phyloP scores from a whole-genome alignment of 306 rosid genomes.

The Acacia melanoxylon region DNA sequence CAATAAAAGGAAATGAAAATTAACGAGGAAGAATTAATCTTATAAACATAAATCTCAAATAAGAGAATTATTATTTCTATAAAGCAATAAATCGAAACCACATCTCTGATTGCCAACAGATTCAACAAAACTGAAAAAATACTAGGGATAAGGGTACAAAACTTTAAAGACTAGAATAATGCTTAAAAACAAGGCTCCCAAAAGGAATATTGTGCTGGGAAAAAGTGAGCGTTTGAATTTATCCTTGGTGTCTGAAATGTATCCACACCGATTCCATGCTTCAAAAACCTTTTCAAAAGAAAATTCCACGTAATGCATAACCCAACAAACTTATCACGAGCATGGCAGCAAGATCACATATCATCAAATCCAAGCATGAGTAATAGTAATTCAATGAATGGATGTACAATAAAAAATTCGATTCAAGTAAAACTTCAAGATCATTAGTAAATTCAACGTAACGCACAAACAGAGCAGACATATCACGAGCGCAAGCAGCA shows the following conservation, averaged over 20 bases:
- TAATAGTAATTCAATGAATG: not conserved
- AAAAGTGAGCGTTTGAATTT: not conserved
- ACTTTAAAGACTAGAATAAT: not conserved
- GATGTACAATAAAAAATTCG: not conserved
- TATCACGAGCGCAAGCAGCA: not conserved
- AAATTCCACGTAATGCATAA: not conserved
- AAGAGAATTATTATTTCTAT: not conserved
- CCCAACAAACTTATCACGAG: constrained; percentile 1
- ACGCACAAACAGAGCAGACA: not conserved
- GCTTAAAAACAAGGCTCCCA: not conserved
- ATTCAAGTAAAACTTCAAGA: constrained; percentile 8
- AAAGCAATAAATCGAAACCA: not conserved
- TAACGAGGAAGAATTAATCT: not conserved
- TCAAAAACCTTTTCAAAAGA: not conserved
- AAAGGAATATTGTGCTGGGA: not conserved
- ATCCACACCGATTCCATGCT: not conserved
- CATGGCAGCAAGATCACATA: not conserved
- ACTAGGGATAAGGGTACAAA: not conserved
- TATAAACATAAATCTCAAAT: not conserved
- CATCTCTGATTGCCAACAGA: not conserved
- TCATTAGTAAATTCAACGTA: not conserved
- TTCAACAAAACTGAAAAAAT: not conserved
- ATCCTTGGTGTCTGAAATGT: not conserved
- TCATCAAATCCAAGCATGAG: too few species aligned
- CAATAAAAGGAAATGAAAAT: not conserved